Base-by-base conservation (phyloP, 179 eudicot genomes). In the Beta corolliflora region DNA sequence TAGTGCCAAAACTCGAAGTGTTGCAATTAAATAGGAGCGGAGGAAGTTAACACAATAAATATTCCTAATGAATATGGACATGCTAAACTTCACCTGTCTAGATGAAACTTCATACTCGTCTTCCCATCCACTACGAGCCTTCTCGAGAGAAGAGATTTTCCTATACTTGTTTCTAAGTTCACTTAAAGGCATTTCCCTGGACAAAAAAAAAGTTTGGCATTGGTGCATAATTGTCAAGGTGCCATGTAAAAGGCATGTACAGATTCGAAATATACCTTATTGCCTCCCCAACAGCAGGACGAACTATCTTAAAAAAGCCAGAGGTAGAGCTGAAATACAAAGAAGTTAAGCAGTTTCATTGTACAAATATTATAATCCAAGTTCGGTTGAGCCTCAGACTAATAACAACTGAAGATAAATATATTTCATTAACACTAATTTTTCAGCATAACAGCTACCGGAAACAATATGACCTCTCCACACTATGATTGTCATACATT, bases 111-210 rank as follows among this genome's bases (percentile, higher is more conserved):
- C 94, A 77, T 89, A 96, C 84, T 96, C 99, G 53, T 89, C 94
- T 91, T 93, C 94, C 99, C 99, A 96, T n/a, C 98, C 98, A 86
- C 59, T 83, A 55, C 83, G 91, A 73, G 99, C 98, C 88, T 90
- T 94, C 83, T 96, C 99, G 64, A 89, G 46, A 79, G 95, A 84
- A 56, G 93, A 83, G 45, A 92, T 86, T 84, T 91, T 94, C 84
- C 94, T 86, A 83, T 96, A 96, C 88, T 96, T 96, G 83, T 77
- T 91, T 89, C 87, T 93, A 55, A 96, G 90, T 82, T 92, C 99
- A 79, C 91, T 61, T 66, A 91, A 83, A 70, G 94, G 90, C 99
- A 96, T 96, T 88, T 96, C 99, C 92, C 99, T 96, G 91, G 56
- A 89, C 44, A 70, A 83, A 70, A 50, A 73, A 79, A 73, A 55